Conservation (phyloP, 2,329 filamentous ascomycete genomes). For the Chaetothyriales sp. region DNA sequence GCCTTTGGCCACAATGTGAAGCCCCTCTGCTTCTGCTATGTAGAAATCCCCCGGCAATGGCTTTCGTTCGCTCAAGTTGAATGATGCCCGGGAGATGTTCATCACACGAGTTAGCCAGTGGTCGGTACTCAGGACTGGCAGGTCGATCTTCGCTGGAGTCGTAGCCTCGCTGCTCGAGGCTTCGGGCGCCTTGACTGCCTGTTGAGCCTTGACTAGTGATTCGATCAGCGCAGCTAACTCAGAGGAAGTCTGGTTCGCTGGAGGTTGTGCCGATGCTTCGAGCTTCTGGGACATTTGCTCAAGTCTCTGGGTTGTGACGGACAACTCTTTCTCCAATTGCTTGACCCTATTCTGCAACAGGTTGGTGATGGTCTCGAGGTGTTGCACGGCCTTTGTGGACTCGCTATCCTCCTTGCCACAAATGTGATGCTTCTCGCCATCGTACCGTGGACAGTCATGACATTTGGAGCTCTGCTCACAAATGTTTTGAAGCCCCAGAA, state of each 20-base stretch:
- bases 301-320: not conserved
- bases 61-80: not conserved
- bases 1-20: not conserved
- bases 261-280: not conserved
- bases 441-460: not conserved
- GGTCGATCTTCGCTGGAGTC: not conserved
- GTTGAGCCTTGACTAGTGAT: not conserved
- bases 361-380: not conserved
- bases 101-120: not conserved
- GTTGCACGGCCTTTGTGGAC: not conserved
- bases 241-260: not conserved
- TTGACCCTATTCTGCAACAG: not conserved
- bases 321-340: not conserved
- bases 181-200: too few species aligned
- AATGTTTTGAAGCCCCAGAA: not conserved
- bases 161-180: too few species aligned
- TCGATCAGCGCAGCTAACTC: not conserved
- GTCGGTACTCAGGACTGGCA: not conserved
- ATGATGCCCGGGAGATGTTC: not conserved
- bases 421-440: not conserved
- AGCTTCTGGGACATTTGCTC: not conserved
- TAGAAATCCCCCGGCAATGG: not conserved
- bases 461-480: not conserved
- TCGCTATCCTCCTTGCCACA: not conserved
- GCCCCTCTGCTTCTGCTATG: not conserved